Evolutionary conservation across 768 basidiomycete genomes (phyloP).

Genomic region (Termitomyces sp.): DNA sequence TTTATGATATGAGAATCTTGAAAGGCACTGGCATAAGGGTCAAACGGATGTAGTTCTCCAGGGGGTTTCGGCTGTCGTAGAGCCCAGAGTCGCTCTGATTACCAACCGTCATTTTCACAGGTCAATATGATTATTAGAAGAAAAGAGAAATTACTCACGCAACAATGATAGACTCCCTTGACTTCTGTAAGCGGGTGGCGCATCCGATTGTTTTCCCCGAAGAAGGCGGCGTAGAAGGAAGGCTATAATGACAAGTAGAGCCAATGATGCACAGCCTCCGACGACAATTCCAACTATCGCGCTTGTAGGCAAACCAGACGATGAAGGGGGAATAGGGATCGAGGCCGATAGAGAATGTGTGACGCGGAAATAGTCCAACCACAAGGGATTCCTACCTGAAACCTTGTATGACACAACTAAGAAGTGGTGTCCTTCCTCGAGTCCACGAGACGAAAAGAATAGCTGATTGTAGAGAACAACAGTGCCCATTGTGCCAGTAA

Average conservation of each 20-base stretch:
- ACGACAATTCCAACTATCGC: conserved; percentile 4
- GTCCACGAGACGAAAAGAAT: neutral
- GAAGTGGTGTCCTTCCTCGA: neutral
- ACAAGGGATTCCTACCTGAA: conserved; percentile 1
- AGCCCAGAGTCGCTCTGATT: neutral
- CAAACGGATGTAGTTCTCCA: neutral
- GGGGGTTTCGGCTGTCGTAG: neutral
- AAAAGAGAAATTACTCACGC: neutral
- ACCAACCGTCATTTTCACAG: neutral
- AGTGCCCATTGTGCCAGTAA: neutral
- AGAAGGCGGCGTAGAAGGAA: neutral
- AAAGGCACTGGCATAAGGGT: neutral
- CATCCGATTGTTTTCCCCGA: neutral
- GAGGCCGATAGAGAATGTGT: neutral
- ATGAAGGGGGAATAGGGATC: neutral
- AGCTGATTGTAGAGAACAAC: neutral
- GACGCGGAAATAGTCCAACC: conserved; percentile 5
- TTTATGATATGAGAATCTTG: neutral
- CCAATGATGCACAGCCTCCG: conserved; percentile 2
- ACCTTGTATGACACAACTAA: conserved; percentile 1
- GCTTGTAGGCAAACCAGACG: neutral
- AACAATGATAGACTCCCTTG: neutral
- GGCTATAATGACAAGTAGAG: conserved; percentile 2
- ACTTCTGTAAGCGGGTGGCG: neutral
- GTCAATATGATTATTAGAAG: neutral